Evolutionary conservation across 2,329 filamentous ascomycete genomes (phyloP), one percentile per base, ranked within the genome.

Genomic region (Pestalotiopsis sp.): DNA sequence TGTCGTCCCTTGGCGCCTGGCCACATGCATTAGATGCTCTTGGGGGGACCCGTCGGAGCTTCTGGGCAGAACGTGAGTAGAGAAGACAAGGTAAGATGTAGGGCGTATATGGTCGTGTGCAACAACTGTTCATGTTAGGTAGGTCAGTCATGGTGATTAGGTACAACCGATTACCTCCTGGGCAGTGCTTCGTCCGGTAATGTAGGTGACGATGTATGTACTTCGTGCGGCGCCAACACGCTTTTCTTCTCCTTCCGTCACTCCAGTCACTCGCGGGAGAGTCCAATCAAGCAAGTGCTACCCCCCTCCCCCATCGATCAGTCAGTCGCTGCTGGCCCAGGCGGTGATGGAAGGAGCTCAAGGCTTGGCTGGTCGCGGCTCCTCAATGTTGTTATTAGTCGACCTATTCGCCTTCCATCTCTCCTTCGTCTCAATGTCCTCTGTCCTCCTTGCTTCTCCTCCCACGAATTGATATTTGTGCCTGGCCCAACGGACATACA

Each of bases 351-450:
- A 45, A 45, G 41, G 12, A 45, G 13, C 41, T 45, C 12, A 13
- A 45, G 12, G 41, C 41, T 17, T 14, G 13, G 12, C 41, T 45
- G 31, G 31, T 36, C 31, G 31, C 31, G 31, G 31, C 45, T 36
- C n/a, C 38, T 65, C 12, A 17, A 20, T 23, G n/a, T 23, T 36
- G 17, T 31, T 31, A 36, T 17, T 63, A 63, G n/a, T 27, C 20
- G 17, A n/a, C 9, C 45, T 52, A 23, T 52, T 66, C 25, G 20
- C 64, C 69, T 69, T 62, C 72, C 68, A 72, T 71, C 69, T 66
- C 69, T 70, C 65, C 66, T 69, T 66, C 60, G 68, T 69, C 67
- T 70, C 71, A 25, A 71, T 62, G 65, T 66, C 63, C 52, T 49
- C 61, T 63, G 56, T 52, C 45, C 20, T 52, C 17, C 20, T 11